phyloP scores from a whole-genome alignment of 371 early-diverging fungal species.

The Syncephalastrum racemosum region DNA sequence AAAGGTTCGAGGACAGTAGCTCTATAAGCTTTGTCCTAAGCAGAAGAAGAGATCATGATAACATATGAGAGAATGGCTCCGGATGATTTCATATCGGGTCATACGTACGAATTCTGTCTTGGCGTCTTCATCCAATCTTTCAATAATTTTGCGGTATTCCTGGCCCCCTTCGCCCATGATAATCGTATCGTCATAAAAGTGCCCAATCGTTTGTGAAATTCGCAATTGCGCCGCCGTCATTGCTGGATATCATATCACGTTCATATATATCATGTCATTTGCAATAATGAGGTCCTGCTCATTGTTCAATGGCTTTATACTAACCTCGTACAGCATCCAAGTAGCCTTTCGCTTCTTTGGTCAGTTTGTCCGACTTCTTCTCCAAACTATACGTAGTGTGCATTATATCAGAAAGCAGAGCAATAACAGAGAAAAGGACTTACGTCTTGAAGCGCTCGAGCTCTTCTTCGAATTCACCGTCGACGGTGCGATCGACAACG shows the following conservation, averaged over 20 bases:
- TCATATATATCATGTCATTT: not conserved
- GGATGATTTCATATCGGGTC: not conserved
- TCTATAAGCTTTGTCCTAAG: slow-evolving; percentile 78
- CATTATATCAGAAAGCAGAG: not conserved
- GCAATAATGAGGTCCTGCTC: not conserved
- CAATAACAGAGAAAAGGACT: slow-evolving; percentile 2
- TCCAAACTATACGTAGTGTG: slow-evolving; percentile 65
- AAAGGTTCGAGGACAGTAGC: slow-evolving; percentile 88
- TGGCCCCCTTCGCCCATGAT: slow-evolving; percentile 48
- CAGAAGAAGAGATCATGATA: not conserved
- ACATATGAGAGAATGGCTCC: not conserved
- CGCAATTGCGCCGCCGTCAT: slow-evolving; percentile 84
- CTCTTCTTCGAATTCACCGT: slow-evolving; percentile 87
- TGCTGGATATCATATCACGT: slow-evolving; percentile 30
- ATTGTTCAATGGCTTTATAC: not conserved
- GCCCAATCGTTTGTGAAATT: slow-evolving; percentile 77
- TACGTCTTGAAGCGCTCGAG: slow-evolving; percentile 79
- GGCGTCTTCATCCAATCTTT: slow-evolving; percentile 79
- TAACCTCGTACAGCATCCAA: slow-evolving; percentile 81
- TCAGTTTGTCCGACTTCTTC: slow-evolving; percentile 79
- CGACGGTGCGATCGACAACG: slow-evolving; percentile 75
- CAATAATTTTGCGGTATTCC: slow-evolving; percentile 76
- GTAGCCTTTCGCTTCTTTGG: slow-evolving; percentile 94
- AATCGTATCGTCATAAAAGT: slow-evolving; percentile 61
- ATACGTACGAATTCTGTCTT: slow-evolving; percentile 64